Conservation (phyloP, 305 asterid genomes). For the Rubia balearica region DNA sequence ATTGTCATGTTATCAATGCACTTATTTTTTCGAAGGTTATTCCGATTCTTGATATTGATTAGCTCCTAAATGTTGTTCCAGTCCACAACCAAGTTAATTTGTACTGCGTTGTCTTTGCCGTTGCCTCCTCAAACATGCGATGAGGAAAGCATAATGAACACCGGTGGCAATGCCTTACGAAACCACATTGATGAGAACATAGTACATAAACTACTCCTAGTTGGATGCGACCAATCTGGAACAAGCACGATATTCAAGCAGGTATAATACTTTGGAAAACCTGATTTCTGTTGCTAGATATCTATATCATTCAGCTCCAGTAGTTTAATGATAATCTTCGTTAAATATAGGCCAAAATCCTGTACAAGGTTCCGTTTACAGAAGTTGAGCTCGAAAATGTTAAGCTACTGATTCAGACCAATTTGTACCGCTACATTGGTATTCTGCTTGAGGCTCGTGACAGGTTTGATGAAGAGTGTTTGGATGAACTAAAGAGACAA, state of each 20-base stretch:
- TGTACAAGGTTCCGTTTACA: slow-evolving; percentile 62
- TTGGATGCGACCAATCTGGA: slow-evolving; percentile 70
- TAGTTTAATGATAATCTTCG: not conserved
- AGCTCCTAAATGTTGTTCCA: slow-evolving; percentile 27
- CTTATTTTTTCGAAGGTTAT: not conserved
- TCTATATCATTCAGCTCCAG: no score
- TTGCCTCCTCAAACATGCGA: slow-evolving; percentile 41
- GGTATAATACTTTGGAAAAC: slow-evolving; percentile 25
- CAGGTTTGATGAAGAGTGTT: slow-evolving; percentile 58
- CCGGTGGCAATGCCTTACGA: slow-evolving; percentile 18
- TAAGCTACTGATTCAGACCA: slow-evolving; percentile 60
- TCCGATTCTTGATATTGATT: slow-evolving; percentile 13
- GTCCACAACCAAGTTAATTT: slow-evolving; percentile 45
- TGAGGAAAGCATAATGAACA: slow-evolving; percentile 26
- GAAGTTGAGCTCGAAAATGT: slow-evolving; percentile 63
- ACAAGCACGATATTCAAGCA: slow-evolving; percentile 77
- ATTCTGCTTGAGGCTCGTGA: slow-evolving; percentile 73
- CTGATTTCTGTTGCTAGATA: not conserved
- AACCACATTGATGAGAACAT: slow-evolving; percentile 24
- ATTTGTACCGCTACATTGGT: slow-evolving; percentile 55
- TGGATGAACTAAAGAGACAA: slow-evolving; percentile 35
- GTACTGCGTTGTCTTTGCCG: slow-evolving; percentile 62
- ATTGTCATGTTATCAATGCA: slow-evolving; percentile 6
- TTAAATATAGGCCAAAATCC: slow-evolving; percentile 60
- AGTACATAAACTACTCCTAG: slow-evolving; percentile 49